A percentile compares a stretch with the other conserved stretches of the same genome.
These are phyloP conservation scores for Passalora sequoiae DNA, from an alignment of 2,329 filamentous ascomycete species.

Conservation along the genomic window DNA sequence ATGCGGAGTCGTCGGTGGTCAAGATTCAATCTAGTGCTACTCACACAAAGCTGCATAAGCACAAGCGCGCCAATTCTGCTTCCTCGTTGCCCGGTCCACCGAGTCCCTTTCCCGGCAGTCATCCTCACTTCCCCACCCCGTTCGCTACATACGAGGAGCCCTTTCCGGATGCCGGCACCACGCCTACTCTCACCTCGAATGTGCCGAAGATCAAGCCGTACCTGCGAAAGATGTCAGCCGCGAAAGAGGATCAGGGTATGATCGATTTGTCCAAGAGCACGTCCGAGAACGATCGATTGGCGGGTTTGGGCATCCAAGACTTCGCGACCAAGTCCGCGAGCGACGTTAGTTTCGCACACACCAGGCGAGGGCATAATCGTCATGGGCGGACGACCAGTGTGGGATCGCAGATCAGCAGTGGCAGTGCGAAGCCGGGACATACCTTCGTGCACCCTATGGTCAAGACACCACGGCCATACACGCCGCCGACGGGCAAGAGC, in stretches of 20 bases:
- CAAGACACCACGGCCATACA: conserved; percentile 51
- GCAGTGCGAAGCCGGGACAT: conserved; percentile 43
- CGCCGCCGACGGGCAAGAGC: conserved; percentile 48
- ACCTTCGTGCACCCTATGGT: conserved; percentile 54
- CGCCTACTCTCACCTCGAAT: conserved; percentile 18
- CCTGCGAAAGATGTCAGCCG: conserved; percentile 49
- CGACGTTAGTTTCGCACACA: conserved; percentile 41
- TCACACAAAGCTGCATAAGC: conserved; percentile 32
- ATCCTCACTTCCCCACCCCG: conserved; percentile 27
- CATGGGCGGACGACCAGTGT: conserved; percentile 53
- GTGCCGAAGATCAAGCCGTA: conserved; percentile 51
- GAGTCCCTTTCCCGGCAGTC: conserved; percentile 20
- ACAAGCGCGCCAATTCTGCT: conserved; percentile 29
- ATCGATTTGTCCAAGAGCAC: conserved; percentile 53
- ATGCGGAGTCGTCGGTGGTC: conserved; percentile 9
- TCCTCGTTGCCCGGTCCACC: conserved; percentile 25
- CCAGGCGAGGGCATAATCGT: conserved; percentile 35
- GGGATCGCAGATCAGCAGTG: conserved; percentile 50
- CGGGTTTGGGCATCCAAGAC: conserved; percentile 53
- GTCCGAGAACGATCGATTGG: conserved; percentile 49
- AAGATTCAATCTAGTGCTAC: conserved; percentile 12
- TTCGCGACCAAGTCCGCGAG: conserved; percentile 39
- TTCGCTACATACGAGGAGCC: conserved; percentile 31
- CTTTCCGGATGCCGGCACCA: conserved; percentile 9
- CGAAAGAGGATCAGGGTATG: conserved; percentile 39